Evolutionary conservation across 768 basidiomycete species (phyloP).

Genomic region (Lentinula raphanica): DNA sequence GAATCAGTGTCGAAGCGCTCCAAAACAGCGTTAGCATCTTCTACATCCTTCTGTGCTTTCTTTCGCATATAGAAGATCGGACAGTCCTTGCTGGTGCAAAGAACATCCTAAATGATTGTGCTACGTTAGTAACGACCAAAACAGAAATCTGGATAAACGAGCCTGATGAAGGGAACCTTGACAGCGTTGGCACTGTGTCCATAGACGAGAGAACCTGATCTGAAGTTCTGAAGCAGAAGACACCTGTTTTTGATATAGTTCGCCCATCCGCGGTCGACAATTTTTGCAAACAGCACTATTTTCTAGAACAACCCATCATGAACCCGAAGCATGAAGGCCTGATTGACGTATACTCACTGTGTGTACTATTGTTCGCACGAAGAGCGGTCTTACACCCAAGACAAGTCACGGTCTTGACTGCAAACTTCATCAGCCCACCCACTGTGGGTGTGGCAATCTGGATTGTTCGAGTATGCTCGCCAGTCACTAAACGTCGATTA

Average conservation of each 20-base stretch:
- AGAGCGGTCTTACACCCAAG: constrained; percentile 93
- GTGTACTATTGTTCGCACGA: constrained; percentile 66
- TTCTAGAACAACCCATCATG: constrained; percentile 21
- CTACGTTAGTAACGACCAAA: neutral
- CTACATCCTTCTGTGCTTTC: constrained; percentile 97
- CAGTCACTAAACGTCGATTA: constrained; percentile 59
- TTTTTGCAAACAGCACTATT: constrained; percentile 94
- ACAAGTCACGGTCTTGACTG: constrained; percentile 92
- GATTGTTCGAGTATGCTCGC: constrained; percentile 93
- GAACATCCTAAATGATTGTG: constrained; percentile 65
- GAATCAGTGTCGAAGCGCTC: constrained; percentile 79
- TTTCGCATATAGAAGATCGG: constrained; percentile 99
- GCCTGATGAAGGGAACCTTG: constrained; percentile 97
- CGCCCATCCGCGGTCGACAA: constrained; percentile 78
- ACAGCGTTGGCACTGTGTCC: constrained; percentile 99
- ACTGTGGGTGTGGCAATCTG: constrained; percentile 95
- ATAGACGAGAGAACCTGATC: constrained; percentile 88
- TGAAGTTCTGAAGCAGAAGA: constrained; percentile 70
- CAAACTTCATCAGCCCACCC: constrained; percentile 98
- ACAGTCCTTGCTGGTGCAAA: constrained; percentile 96
- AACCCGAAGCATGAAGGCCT: neutral
- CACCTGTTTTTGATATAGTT: constrained; percentile 91
- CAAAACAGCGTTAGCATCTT: constrained; percentile 70
- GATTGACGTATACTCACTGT: constrained; percentile 39
- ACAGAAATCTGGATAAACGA: constrained; percentile 6